Conservation (phyloP, 805 yeast genomes). For the Metschnikowia santaceciliae region DNA sequence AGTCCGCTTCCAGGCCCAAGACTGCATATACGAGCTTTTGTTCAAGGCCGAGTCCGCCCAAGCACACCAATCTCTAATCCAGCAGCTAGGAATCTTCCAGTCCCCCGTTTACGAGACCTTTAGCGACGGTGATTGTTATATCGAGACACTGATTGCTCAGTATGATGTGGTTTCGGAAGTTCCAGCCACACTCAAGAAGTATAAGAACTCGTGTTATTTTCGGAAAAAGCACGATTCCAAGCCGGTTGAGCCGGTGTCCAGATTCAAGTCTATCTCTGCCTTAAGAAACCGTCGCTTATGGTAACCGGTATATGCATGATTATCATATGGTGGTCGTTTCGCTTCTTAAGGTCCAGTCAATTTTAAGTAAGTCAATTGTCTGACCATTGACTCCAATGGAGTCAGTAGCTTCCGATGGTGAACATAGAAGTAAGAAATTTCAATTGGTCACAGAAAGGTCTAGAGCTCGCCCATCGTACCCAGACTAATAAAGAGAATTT, state of each 20-base stretch:
- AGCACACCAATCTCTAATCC: background rate
- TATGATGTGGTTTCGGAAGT: slow-evolving; percentile 6
- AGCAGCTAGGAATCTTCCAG: background rate
- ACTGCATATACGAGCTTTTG: slow-evolving; percentile 12
- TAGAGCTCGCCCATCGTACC: too few relatives aligned
- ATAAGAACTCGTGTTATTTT: slow-evolving; percentile 7
- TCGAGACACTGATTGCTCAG: slow-evolving; percentile 7
- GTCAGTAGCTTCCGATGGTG: too few relatives aligned
- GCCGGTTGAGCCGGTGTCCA: background rate
- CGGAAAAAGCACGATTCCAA: background rate
- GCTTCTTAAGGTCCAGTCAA: too few relatives aligned
- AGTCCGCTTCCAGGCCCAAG: slow-evolving; percentile 5
- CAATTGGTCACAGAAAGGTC: too few relatives aligned
- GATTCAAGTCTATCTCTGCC: background rate
- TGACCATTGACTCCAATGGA: too few relatives aligned
- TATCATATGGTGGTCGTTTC: too few relatives aligned
- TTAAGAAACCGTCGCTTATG: background rate
- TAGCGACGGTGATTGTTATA: slow-evolving; percentile 8
- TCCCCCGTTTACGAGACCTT: background rate
- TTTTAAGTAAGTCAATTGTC: too few relatives aligned
- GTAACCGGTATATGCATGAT: background rate
- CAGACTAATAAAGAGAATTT: too few relatives aligned
- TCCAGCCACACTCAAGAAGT: background rate
- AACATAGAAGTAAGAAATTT: too few relatives aligned
- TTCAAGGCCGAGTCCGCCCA: background rate